Evolutionary conservation across 2,329 filamentous ascomycete genomes (phyloP), one percentile per base, ranked within the genome.

Genomic region (Fusarium miscanthi): DNA sequence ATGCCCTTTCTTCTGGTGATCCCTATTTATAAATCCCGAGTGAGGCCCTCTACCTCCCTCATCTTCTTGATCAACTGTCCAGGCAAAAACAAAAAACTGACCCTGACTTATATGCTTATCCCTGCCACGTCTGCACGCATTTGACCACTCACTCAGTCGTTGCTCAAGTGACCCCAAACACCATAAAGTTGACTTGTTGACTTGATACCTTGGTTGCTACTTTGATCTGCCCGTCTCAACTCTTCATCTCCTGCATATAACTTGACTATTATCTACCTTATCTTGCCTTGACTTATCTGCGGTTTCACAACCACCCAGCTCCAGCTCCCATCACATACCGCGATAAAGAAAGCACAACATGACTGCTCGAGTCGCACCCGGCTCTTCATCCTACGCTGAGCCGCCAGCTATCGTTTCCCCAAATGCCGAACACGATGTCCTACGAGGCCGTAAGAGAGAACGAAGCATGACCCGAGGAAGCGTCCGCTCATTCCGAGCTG

Each of bases 401-500:
- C 67, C 74, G 41, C 51, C 70, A 54, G 61, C 74, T 31, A 72
- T 73, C 16, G 56, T 76, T 33, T 66, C 74, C 14, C 68, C 76
- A 48, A 46, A 70, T 46, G 59, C 69, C 53, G 80, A 81, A 21
- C 74, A 76, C 51, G 80, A 82, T 51, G 59, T 53, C 23, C 77
- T 76, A 35, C 79, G 83, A 64, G 83, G 83, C 35, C 82, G 83
- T 66, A 84, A 80, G 73, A 79, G 82, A 68, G 80, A 82, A 64
- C 80, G 83, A 63, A 83, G 81, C 75, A 77, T 78, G 40, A 81
- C 79, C 46, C 78, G 81, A 41, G 69, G 78, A 59, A 77, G 74
- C 61, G 73, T 80, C 57, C 78, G 78, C 56, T 72, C 78, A 48
- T 74, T 80, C 48, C 80, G 80, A 38, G 72, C 70, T 46, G 70